Base-by-base conservation (phyloP, 2,329 filamentous ascomycete species). In the Dothideomycetes sp. region DNA sequence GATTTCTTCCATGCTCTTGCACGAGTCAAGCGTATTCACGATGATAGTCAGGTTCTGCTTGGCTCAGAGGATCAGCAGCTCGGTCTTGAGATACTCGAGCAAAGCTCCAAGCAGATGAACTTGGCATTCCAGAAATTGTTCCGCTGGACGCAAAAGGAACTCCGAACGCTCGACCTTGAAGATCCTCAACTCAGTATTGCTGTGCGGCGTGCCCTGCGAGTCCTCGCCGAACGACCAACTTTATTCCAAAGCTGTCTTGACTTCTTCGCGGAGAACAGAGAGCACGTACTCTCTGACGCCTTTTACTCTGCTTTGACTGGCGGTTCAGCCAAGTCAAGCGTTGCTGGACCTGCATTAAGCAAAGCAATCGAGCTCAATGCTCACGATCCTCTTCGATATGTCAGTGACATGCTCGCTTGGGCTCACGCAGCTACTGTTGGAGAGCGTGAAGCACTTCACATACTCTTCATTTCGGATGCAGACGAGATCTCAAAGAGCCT, bases 401-500 rank as follows among this genome's bases (percentile, higher is more conserved):
- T 93, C 3, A 87, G 91, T 38, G 91, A 98, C 56, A 98, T 98
- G 88, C 72, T 98, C 11, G 91, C 91, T 4, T 98, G 91, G 91
- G 79, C 83, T 4, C 91, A 98, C 58, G 94, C 91, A 1, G 84
- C 88, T 3, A 81, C 89, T 0, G 91, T 98, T 1, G 93, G 89
- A 22, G 91, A 98, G 60, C 76, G 84, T 38, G 91, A 98, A 60
- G 87, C 88, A 0, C 69, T 98, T 4, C 89, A 96, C 58, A 78
- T 86, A 2, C 68, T 98, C 1, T 98, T 98, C 55, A 80, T 95
- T 31, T 81, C 83, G 0, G 88, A 95, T 46, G 88, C 84, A 2
- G 84, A 91, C 46, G 86, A 94, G 52, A 84, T 96, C 41, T 81
- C 82, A 18, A 84, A 79, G 47, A 85, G 82, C 1, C 79, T 95